Percentiles rank a stretch among this genome's conserved stretches.
Conservation (phyloP, 2,329 filamentous ascomycete genomes). For the Fusarium xylarioides region DNA sequence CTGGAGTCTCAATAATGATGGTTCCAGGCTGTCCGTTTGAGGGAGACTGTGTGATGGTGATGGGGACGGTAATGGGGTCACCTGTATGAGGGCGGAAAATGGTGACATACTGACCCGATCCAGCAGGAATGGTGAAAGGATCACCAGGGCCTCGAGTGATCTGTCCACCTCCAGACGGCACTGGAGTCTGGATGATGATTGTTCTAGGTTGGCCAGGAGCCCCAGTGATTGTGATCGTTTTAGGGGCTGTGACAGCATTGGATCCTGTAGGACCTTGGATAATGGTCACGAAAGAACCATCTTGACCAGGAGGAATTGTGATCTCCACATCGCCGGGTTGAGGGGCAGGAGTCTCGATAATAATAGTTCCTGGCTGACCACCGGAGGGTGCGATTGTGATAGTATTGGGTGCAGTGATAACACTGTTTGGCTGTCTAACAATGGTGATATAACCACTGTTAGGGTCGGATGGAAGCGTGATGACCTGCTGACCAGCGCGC, state of each 20-base stretch:
- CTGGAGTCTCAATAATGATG: slow-evolving; percentile 27
- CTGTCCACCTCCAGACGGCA: not conserved
- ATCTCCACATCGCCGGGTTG: slow-evolving; percentile 9
- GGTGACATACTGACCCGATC: slow-evolving; percentile 7
- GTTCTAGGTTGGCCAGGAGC: slow-evolving; percentile 22
- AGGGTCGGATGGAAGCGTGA: slow-evolving; percentile 32
- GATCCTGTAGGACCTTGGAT: slow-evolving; percentile 27
- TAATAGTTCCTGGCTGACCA: slow-evolving; percentile 19
- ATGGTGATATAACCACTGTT: slow-evolving; percentile 25
- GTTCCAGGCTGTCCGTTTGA: slow-evolving; percentile 29
- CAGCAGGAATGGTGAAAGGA: slow-evolving; percentile 24
- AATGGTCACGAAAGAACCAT: slow-evolving; percentile 17
- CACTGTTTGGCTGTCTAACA: slow-evolving; percentile 11
- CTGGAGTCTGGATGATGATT: slow-evolving; percentile 29
- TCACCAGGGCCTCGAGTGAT: slow-evolving; percentile 1
- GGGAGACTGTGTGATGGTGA: slow-evolving; percentile 27
- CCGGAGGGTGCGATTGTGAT: slow-evolving; percentile 16
- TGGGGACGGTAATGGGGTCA: slow-evolving; percentile 24
- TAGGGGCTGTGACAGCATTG: slow-evolving; percentile 8
- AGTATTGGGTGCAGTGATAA: slow-evolving; percentile 24
- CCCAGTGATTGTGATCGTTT: slow-evolving; percentile 22
- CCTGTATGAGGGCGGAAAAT: slow-evolving; percentile 28
- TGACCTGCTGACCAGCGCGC: slow-evolving; percentile 6
- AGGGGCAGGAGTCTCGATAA: slow-evolving; percentile 29
- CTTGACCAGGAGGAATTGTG: slow-evolving; percentile 23